Base-by-base conservation (phyloP, 768 basidiomycete species). In the Suillus discolor region DNA sequence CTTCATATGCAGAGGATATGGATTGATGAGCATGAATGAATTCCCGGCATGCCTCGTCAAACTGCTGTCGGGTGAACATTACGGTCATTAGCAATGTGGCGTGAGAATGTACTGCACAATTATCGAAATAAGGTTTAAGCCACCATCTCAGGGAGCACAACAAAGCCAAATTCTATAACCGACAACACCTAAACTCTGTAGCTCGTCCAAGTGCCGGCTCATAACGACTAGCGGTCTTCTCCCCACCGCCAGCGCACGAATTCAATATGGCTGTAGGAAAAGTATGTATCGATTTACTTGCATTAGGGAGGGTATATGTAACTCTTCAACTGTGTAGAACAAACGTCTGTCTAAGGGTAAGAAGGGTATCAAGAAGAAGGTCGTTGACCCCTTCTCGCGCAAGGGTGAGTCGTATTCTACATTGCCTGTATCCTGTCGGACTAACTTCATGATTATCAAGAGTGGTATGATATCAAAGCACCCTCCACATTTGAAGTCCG, bases 281-380 rank as follows among this genome's bases (percentile, higher is more conserved):
- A 87, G 92, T 92, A 68, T 61, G 87, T 78, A 8, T 57, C 16
- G 18, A 34, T 9, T 8, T 13, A 4, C 23, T 51, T 16, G 55
- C 42, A 42, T 18, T 25, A 60, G 18, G 42, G 25, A 6, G 18
- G 6, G 25, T 59, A 41, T 59, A 11, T 25, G 11, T 20, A 20
- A 13, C 18, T 64, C 34, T 59, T 70, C 31, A 70, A 49, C 11
- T 44, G 51, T 59, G 16, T 71, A 99, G 94, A 99, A 98, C 85
- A 99, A 99, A 84, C 90, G 95, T 78, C 88, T 96, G 72, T 96
- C 95, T 60, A 97, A 97, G 85, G 95, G 95, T 75, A 96, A 96
- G 88, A 96, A 96, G 85, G 95, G 94, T 79, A 90, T 98, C 86
- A 99, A 99, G 95, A 99, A 99, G 86, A 97, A 99, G 90, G 96